Evolutionary conservation across 139 green algal species (phyloP).

Genomic region (Chlamydomonas applanata): DNA sequence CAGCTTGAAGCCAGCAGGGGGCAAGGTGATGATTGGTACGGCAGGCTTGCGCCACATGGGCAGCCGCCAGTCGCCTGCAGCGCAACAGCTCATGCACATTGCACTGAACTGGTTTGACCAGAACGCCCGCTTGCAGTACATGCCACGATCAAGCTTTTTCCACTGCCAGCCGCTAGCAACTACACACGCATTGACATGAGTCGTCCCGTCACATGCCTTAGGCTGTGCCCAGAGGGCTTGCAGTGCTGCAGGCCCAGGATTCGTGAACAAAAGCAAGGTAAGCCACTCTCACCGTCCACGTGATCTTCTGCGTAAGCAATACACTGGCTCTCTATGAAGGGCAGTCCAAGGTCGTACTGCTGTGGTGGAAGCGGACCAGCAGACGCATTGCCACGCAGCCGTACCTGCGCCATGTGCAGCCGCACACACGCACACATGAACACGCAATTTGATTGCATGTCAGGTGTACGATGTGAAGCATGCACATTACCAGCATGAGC

Average conservation of each 20-base stretch:
- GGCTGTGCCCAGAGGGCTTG: no score
- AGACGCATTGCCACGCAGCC: slow-evolving; percentile 63
- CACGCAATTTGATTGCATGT: not conserved
- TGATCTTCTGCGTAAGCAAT: slow-evolving; percentile 29
- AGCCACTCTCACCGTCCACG: not conserved
- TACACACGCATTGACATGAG: no score
- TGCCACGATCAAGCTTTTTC: no score
- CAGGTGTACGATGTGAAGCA: not conserved
- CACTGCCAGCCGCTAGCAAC: no score
- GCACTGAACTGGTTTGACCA: no score
- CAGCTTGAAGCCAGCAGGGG: slow-evolving; percentile 58
- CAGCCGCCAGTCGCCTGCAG: slow-evolving; percentile 53
- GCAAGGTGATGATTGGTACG: slow-evolving; percentile 63
- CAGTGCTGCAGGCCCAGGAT: no score
- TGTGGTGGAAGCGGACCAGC: slow-evolving; percentile 37
- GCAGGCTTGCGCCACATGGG: slow-evolving; percentile 67
- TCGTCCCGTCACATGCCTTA: no score
- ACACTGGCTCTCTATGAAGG: slow-evolving; percentile 84
- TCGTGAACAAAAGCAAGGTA: not conserved
- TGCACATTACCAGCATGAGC: not conserved
- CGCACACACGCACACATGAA: slow-evolving; percentile 28
- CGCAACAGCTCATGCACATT: no score
- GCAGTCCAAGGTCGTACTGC: slow-evolving; percentile 62
- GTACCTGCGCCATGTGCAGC: slow-evolving; percentile 77
- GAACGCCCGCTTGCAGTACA: no score